phyloP scores from a whole-genome alignment of 345 rosid species.

The Combretum micranthum region DNA sequence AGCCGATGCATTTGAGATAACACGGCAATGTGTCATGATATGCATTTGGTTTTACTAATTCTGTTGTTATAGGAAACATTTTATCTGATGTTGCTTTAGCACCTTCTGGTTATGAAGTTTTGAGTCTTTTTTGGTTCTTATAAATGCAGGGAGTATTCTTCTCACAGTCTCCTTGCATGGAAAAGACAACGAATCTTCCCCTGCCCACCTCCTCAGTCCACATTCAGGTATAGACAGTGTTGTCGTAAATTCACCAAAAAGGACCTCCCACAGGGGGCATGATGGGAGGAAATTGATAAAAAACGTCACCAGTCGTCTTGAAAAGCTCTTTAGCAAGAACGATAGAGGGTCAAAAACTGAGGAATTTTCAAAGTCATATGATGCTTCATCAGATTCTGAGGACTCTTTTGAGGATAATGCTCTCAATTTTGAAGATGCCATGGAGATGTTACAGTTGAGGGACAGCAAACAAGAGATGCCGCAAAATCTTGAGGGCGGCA shows the following conservation, averaged over 20 bases:
- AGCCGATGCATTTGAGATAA: too few species aligned
- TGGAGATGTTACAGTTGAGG: conserved; percentile 40
- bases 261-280: conserved; percentile 23
- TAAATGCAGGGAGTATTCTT: conserved; percentile 68
- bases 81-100: neutral
- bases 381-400: conserved; percentile 49
- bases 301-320: conserved; percentile 37
- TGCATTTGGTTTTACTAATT: neutral
- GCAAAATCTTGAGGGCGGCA: conserved; percentile 62
- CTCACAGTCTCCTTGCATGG: conserved; percentile 51
- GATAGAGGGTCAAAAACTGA: conserved; percentile 35
- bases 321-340: conserved; percentile 53
- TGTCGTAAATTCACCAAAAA: conserved; percentile 20
- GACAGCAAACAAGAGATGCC: conserved; percentile 47
- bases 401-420: conserved; percentile 45
- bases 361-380: conserved; percentile 33
- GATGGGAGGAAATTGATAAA: conserved; percentile 64
- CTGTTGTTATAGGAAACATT: too few species aligned
- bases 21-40: too few species aligned
- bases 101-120: neutral
- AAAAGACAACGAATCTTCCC: conserved; percentile 24
- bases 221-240: conserved; percentile 23
- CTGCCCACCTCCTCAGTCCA: conserved; percentile 16
- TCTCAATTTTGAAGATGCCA: conserved; percentile 54
- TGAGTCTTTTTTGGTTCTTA: neutral